These are phyloP conservation scores for Mycena pura DNA, from an alignment of 768 basidiomycete species.

Conservation along the genomic window DNA sequence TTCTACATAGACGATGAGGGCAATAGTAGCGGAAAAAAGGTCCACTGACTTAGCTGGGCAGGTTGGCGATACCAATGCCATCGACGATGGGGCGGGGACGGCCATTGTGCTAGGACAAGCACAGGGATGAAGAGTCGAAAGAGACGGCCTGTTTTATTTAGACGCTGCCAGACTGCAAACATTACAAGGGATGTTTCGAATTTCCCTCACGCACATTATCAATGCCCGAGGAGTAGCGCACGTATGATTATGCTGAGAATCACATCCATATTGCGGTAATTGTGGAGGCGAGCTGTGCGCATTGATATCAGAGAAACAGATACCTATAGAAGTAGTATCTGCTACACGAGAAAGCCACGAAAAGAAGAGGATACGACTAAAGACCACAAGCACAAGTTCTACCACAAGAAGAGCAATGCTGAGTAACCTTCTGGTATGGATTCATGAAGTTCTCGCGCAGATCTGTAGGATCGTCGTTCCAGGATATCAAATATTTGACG, in stretches of 20 bases:
- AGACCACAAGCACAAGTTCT: constrained; percentile 36
- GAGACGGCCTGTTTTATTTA: no score
- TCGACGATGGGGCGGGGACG: constrained; percentile 57
- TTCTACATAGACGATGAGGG: constrained; percentile 58
- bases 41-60: constrained; percentile 94
- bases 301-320: no score
- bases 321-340: no score
- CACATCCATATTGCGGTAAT: no score
- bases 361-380: no score
- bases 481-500: constrained; percentile 50
- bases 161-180: no score
- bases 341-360: no score
- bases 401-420: constrained; percentile 37
- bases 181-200: no score
- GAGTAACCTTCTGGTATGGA: constrained; percentile 30
- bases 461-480: constrained; percentile 43
- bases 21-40: neutral
- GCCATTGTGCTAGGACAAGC: constrained; percentile 47
- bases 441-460: constrained; percentile 45
- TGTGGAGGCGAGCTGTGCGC: no score
- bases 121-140: constrained; percentile 1
- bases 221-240: no score
- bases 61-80: constrained; percentile 94
- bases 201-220: no score
- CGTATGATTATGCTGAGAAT: no score